These are phyloP conservation scores for Physaria fendleri DNA, from an alignment of 345 rosid genomes.

Conservation along the genomic window DNA sequence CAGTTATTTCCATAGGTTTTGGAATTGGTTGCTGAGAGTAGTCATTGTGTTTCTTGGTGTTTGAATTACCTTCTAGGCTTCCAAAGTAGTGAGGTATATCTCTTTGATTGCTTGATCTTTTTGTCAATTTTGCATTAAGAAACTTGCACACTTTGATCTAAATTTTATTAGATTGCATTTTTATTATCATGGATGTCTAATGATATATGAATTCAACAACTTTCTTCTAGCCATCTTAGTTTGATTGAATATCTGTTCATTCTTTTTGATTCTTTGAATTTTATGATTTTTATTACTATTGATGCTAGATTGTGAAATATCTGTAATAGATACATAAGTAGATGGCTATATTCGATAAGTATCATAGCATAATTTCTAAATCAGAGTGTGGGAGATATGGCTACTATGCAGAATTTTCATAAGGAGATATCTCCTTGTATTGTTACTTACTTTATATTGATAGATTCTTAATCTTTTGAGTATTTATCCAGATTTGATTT, in stretches of 20 bases:
- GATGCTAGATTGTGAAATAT: not conserved
- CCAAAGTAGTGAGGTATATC: not conserved
- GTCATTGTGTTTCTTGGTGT: conserved; percentile 5
- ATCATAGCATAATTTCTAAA: not conserved
- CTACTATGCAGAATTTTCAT: not conserved
- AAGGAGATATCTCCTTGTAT: not conserved
- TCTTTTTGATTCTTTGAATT: not conserved
- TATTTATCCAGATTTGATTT: conserved; percentile 10
- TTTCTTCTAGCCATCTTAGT: not conserved
- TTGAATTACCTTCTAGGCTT: conserved; percentile 1
- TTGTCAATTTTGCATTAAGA: not conserved
- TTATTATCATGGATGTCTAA: not conserved
- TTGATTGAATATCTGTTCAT: not conserved
- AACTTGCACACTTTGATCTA: not conserved
- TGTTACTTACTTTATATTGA: not conserved
- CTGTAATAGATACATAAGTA: not conserved
- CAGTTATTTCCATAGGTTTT: not conserved
- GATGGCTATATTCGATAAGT: not conserved
- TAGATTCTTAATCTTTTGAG: not conserved
- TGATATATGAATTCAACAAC: not conserved
- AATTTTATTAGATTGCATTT: not conserved
- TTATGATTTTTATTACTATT: not conserved
- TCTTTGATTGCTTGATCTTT: not conserved
- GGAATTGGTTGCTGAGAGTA: not conserved
- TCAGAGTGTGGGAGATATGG: not conserved